Evolutionary conservation across 75 land plant genomes (phyloP).

Genomic region (Pinus tabuliformis): DNA sequence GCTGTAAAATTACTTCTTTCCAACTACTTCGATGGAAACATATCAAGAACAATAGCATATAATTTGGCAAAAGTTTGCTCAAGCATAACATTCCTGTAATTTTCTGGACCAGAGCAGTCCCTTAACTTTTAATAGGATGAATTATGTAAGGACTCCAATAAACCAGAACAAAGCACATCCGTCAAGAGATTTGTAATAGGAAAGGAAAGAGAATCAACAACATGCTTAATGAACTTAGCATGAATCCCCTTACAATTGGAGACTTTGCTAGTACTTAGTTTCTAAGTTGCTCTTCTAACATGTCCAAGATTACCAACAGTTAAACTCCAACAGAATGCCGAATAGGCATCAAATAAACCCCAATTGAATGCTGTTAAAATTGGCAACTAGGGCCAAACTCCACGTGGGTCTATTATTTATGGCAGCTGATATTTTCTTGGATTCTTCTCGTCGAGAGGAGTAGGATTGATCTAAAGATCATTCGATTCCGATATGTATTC

Average conservation of each 20-base stretch:
- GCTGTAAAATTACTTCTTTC: neutral
- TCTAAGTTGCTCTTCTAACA: neutral
- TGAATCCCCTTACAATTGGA: neutral
- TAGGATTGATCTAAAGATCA: too few relatives aligned
- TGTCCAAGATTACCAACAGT: neutral
- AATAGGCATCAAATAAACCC: too few relatives aligned
- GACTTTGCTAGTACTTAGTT: neutral
- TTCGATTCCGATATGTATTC: too few relatives aligned
- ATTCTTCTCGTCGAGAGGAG: too few relatives aligned
- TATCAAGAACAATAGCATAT: neutral
- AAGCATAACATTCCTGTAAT: neutral
- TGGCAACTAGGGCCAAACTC: too few relatives aligned
- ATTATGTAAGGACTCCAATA: neutral
- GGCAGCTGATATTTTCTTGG: too few relatives aligned
- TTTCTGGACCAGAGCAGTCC: neutral
- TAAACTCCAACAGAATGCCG: too few relatives aligned
- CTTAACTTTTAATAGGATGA: neutral
- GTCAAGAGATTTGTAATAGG: neutral
- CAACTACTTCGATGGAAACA: neutral
- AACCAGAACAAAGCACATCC: neutral
- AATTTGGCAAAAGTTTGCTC: neutral
- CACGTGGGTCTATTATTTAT: too few relatives aligned
- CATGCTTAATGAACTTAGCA: neutral
- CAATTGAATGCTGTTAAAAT: too few relatives aligned
- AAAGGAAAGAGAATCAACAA: neutral